Evolutionary conservation across 805 yeast genomes (phyloP).

Genomic region (Candida dajiaensis): DNA sequence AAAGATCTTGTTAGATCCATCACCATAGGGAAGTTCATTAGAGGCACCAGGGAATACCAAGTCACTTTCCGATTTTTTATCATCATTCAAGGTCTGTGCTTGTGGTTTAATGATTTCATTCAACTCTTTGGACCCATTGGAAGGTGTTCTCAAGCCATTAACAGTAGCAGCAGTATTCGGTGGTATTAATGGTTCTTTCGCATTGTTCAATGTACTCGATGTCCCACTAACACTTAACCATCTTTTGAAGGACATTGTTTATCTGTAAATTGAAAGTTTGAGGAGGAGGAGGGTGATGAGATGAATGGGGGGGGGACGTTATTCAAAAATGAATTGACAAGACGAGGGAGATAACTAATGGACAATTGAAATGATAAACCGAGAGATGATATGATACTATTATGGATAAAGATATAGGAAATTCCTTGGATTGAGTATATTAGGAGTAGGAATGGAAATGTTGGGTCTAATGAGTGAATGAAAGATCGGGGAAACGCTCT

Average conservation of each 20-base stretch:
- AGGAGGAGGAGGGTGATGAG: neutral
- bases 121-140: neutral
- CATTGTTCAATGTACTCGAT: constrained; percentile 1
- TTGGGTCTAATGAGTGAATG: no score
- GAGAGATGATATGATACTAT: no score
- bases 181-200: constrained; percentile 3
- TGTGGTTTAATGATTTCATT: neutral
- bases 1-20: constrained; percentile 63
- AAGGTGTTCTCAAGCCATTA: neutral
- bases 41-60: neutral
- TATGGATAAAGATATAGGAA: no score
- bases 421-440: no score
- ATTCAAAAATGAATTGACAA: neutral
- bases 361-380: no score
- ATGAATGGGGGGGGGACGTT: no score
- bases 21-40: constrained; percentile 47
- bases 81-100: neutral
- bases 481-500: no score
- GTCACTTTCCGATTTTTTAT: neutral
- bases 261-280: neutral
- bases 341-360: no score
- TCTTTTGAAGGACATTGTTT: constrained; percentile 16
- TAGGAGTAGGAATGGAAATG: no score
- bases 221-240: constrained; percentile 10
- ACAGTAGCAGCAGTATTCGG: neutral